Evolutionary conservation across 2,329 filamentous ascomycete genomes (phyloP), one percentile per base, ranked within the genome.

Genomic region (Helicocarpus griseus): DNA sequence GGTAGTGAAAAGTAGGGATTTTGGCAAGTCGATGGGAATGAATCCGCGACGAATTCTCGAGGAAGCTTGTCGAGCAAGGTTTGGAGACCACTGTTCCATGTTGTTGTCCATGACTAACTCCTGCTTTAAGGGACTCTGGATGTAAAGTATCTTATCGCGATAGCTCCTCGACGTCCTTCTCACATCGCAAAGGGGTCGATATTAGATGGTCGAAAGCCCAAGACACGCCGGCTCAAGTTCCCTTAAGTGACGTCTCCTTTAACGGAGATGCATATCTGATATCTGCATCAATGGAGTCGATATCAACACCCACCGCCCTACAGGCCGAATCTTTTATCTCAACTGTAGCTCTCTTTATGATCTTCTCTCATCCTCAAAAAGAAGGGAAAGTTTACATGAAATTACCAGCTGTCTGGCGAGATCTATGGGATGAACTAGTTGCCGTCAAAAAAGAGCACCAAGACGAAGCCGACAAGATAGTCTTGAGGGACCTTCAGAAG

Each of bases 321-420:
- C 90, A 98, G 64, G 94, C 93, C 5, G 90, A 97, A 66, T 84
- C 85, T 1, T 97, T 85, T 59, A 78, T 93, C 39, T 87, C 89
- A 5, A 95, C 89, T 0, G 77, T 81, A 11, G 88, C 86, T 1
- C 71, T 98, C 1, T 96, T 95, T 65, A 77, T 87, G 38, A 76
- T 95, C 0, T 95, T 89, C 57, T 81, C 82, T 1, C 78, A 80
- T n/a, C 87, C 83, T 14, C 70, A 80, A 0, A 93, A 88, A 60
- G 91, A 97, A 62, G 89, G 94, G 56, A 97, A 94, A 65, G 80
- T 88, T 2, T 85, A 85, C 53, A 66, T 95, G 56, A 80, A 87
- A 48, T 73, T 98, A 14, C 88, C 90, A 3, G 76, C 84, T 0
- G 77, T 80, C 1, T 98, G 89, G 86, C 83, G 87, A 64, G 87